Percentiles rank a stretch among this genome's conserved stretches.
phyloP scores from a whole-genome alignment of 2,329 filamentous ascomycete species.

The Verticillium nubilum region DNA sequence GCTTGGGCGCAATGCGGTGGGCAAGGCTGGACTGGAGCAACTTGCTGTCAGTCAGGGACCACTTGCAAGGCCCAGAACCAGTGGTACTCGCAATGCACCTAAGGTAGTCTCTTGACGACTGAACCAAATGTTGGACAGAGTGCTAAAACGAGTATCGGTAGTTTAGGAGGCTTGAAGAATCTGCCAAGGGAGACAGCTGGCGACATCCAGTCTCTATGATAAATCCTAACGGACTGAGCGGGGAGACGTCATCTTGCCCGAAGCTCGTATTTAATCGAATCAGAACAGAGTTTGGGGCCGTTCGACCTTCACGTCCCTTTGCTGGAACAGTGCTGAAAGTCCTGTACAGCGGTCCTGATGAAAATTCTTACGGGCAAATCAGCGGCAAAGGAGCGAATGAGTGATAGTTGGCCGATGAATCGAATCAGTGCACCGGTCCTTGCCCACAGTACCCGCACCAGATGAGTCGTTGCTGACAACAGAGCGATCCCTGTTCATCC shows the following conservation, averaged over 20 bases:
- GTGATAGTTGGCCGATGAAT: background rate
- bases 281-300: too few species aligned
- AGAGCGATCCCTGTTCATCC: background rate
- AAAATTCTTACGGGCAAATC: too few species aligned
- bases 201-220: too few species aligned
- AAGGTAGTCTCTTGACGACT: background rate
- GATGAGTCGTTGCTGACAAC: background rate
- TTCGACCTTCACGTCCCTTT: too few species aligned
- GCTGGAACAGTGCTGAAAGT: too few species aligned
- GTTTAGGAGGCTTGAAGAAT: too few species aligned
- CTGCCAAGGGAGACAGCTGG: too few species aligned
- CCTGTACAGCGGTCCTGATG: too few species aligned
- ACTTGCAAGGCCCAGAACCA: slow-evolving; percentile 10
- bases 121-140: background rate
- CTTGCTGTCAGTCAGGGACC: slow-evolving; percentile 16
- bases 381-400: background rate
- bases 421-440: background rate
- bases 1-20: slow-evolving; percentile 20
- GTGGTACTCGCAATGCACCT: slow-evolving; percentile 50
- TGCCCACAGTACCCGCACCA: background rate
- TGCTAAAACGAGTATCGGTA: too few species aligned
- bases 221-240: too few species aligned
- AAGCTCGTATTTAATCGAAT: too few species aligned
- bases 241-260: too few species aligned
- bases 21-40: slow-evolving; percentile 15